Evolutionary conservation across 495 filamentous ascomycete species (phyloP), one percentile per base, ranked within the genome.

Genomic region (Aspergillus egyptiacus): DNA sequence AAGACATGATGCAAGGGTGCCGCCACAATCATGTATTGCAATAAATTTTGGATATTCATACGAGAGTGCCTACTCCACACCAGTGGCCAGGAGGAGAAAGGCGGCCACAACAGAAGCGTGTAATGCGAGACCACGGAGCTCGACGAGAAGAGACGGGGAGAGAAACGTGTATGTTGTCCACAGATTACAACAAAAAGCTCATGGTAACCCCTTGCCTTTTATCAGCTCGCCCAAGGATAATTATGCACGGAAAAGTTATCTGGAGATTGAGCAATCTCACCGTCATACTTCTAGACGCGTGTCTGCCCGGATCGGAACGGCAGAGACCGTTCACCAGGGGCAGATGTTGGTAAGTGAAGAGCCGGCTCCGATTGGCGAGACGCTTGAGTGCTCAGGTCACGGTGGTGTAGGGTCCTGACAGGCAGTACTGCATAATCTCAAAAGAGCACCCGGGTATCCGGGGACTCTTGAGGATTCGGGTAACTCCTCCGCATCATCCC

Each of bases 1-100:
- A 40, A 13, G 56, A 55, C 56, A 58, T 58, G 23, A 5, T 54
- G 43, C 31, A 13, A 33, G 10, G 3, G 5, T 11, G 24, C 8
- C 24, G 24, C 4, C 24, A 8, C 4, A 5, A 27, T 27, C 24
- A 27, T 27, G 5, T 4, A 27, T 27, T 8, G 8, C 5, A 27
- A 8, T 27, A 27, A 8, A 27, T 8, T 27, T 27, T 27, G n/a
- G 24, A 27, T 8, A 8, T 5, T 5, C 5, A 27, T 27, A 5
- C 5, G 24, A 27, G 8, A 27, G 2, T 3, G 33, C 15, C 33
- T 6, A 35, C 13, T n/a, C n/a, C n/a, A n/a, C n/a, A n/a, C n/a
- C n/a, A n/a, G n/a, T n/a, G n/a, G n/a, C n/a, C n/a, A n/a, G n/a
- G n/a, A n/a, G n/a, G n/a, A n/a, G n/a, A n/a, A n/a, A n/a, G n/a